phyloP scores from a whole-genome alignment of 176 grass and related monocot genomes.

The Zoysia japonica region DNA sequence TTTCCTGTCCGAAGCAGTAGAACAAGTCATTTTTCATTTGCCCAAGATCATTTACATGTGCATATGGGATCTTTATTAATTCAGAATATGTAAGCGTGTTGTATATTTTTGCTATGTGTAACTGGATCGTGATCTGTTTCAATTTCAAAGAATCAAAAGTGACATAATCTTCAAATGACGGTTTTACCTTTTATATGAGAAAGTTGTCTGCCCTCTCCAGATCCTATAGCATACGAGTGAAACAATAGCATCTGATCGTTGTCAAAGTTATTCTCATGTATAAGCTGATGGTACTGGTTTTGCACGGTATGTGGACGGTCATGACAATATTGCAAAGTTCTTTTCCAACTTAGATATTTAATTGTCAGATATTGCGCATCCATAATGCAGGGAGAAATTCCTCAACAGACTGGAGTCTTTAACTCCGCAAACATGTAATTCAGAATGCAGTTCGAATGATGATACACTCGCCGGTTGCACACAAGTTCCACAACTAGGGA shows the following conservation, averaged over 20 bases:
- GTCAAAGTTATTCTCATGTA: slow-evolving; percentile 32
- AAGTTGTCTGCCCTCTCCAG: slow-evolving; percentile 3
- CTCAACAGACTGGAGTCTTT: slow-evolving; percentile 4
- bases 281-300: slow-evolving; percentile 35
- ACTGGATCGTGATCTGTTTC: neutral
- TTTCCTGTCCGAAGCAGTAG: slow-evolving; percentile 2
- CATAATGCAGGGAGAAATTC: neutral
- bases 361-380: neutral
- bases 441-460: neutral
- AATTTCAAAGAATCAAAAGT: neutral
- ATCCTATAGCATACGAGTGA: neutral
- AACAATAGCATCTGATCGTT: slow-evolving; percentile 34
- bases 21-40: neutral
- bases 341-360: slow-evolving; percentile 48
- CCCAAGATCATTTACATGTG: slow-evolving; percentile 6
- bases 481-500: neutral
- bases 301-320: slow-evolving; percentile 46
- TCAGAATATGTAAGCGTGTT: neutral
- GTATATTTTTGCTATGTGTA: slow-evolving; percentile 11
- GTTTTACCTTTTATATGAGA: neutral
- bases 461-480: neutral
- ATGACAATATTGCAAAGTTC: slow-evolving; percentile 27
- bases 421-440: neutral
- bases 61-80: neutral
- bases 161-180: neutral